These are phyloP conservation scores for Glomus cerebriforme DNA, from an alignment of 192 early-diverging fungal genomes.

Conservation along the genomic window DNA sequence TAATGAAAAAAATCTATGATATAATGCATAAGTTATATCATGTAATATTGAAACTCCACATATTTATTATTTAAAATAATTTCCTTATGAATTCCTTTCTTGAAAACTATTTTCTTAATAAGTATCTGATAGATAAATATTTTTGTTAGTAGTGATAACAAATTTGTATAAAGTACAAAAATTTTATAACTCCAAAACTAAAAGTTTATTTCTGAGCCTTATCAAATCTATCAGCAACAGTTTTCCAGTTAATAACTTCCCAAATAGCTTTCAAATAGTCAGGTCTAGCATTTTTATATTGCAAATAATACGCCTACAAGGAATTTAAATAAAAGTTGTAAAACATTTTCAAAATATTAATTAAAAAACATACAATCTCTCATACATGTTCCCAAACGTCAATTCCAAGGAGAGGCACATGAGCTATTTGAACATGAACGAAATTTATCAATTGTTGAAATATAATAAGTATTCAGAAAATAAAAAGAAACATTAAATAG, in stretches of 20 bases:
- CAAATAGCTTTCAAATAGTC: constrained; percentile 95
- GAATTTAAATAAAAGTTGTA: constrained; percentile 17
- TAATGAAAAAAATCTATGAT: not conserved
- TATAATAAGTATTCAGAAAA: not conserved
- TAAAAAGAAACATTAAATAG: not conserved
- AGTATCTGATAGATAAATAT: too few species aligned
- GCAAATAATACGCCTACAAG: constrained; percentile 85
- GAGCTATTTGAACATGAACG: constrained; percentile 39
- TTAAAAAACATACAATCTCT: too few species aligned
- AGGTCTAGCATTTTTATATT: constrained; percentile 97
- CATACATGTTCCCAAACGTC: constrained; percentile 94
- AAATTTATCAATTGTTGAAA: not conserved
- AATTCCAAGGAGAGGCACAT: constrained; percentile 84
- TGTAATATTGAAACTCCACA: too few species aligned
- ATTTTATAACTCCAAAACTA: constrained; percentile 1
- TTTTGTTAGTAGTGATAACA: too few species aligned
- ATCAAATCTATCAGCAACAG: constrained; percentile 83
- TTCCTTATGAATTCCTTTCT: not conserved
- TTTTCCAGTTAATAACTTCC: constrained; percentile 98
- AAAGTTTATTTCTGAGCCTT: constrained; percentile 60
- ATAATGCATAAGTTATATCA: too few species aligned
- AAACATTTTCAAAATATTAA: too few species aligned
- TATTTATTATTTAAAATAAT: too few species aligned
- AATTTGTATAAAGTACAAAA: too few species aligned
- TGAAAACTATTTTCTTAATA: not conserved